Evolutionary conservation across 805 yeast genomes (phyloP).

Genomic region (Nakazawaea peltata): DNA sequence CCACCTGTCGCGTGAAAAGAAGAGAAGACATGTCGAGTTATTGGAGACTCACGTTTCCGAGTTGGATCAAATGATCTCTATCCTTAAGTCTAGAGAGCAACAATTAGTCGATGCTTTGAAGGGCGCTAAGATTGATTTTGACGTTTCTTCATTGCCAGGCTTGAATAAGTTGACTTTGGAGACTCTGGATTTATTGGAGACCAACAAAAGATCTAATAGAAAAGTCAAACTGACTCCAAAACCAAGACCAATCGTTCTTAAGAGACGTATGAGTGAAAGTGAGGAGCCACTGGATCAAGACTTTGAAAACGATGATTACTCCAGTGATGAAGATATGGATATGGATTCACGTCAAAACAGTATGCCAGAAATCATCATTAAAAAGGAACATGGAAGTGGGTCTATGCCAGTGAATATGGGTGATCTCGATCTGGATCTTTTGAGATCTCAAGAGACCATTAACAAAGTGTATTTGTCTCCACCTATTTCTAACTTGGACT

Average conservation of each 20-base stretch:
- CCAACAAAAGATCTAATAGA: constrained; percentile 11
- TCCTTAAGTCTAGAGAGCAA: constrained; percentile 13
- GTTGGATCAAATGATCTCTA: constrained; percentile 23
- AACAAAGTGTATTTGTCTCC: constrained; percentile 8
- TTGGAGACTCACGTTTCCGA: constrained; percentile 54
- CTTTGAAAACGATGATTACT: constrained; percentile 9
- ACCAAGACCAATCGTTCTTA: constrained; percentile 8
- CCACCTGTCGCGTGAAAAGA: constrained; percentile 94
- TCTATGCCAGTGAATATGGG: background rate
- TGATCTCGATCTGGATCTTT: background rate
- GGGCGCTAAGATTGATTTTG: background rate
- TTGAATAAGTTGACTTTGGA: constrained; percentile 13
- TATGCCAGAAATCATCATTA: background rate
- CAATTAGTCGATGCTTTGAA: constrained; percentile 13
- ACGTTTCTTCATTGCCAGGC: constrained; percentile 4
- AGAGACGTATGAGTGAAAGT: constrained; percentile 12
- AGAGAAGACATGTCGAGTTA: constrained; percentile 83
- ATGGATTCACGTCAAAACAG: too few species aligned
- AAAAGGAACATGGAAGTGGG: background rate
- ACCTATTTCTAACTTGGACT: constrained; percentile 20
- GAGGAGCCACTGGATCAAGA: constrained; percentile 11
- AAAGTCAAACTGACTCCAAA: constrained; percentile 4
- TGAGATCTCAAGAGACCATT: too few species aligned
- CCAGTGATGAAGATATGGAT: background rate
- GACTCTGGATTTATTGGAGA: constrained; percentile 14